Evolutionary conservation across 2,329 filamentous ascomycete genomes (phyloP), one percentile per base, ranked within the genome.

Genomic region (Aspergillus fijiensis): DNA sequence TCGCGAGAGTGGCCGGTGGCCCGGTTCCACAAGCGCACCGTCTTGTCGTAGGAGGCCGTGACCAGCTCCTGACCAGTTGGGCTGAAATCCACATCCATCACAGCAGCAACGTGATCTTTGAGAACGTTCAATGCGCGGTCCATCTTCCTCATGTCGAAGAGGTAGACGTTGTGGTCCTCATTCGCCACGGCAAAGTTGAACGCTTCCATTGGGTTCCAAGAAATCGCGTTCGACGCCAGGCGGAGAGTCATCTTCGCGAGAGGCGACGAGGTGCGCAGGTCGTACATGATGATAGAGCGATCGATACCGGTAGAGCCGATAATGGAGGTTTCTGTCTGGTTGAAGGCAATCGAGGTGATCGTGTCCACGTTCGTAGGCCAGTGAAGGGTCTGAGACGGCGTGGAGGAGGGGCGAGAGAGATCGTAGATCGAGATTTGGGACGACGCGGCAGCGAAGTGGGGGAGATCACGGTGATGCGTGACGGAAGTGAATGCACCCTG

Each of bases 201-300:
- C 7, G 92, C 90, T 76, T 96, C 93, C 89, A 97, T 95, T 0
- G 95, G 95, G 67, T 97, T 97, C 92, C 94, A 99, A 49, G 89
- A 84, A 55, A 97, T 84, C 52, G 88, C 85, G 79, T 96, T 97
- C 60, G 87, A 89, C 42, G 92, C 87, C 67, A 99, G 89, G 56
- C 86, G 90, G 66, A 98, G 85, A 12, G 92, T 84, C 0, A 90
- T 89, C 72, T 93, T 93, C 64, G 90, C 85, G 19, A 98, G 82
- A 11, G 95, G 91, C 42, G 88, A 91, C 5, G 88, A 89, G 12
- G 94, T 96, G 55, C 95, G 88, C 50, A 98, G 83, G 73, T 99
- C 95, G 77, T 97, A 98, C 62, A 99, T 84, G 48, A 97, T 88
- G 61, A 99, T 80, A 29, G 89, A 91, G 64, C 94, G 87, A 73